These are phyloP conservation scores for Isabelozyma pseudorhagii DNA, from an alignment of 805 yeast genomes.

Conservation along the genomic window DNA sequence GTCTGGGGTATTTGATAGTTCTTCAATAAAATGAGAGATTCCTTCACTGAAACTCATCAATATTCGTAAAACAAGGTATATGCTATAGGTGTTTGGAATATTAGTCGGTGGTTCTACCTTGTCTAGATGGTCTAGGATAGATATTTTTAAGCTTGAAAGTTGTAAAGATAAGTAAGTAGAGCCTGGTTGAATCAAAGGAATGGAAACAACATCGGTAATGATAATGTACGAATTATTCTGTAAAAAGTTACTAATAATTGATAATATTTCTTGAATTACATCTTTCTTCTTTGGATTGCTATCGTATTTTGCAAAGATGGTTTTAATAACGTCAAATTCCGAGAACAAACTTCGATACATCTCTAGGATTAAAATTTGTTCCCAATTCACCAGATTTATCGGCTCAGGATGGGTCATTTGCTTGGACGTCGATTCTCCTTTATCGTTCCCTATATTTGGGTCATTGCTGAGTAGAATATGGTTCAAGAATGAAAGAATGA, in stretches of 20 bases:
- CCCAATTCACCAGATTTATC: slow-evolving; percentile 48
- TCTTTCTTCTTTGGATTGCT: slow-evolving; percentile 49
- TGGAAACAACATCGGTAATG: slow-evolving; percentile 12
- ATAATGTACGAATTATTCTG: slow-evolving; percentile 15
- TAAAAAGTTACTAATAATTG: slow-evolving; percentile 20
- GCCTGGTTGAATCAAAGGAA: slow-evolving; percentile 9
- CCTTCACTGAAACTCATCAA: slow-evolving; percentile 64
- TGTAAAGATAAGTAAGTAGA: slow-evolving; percentile 33
- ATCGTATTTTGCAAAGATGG: slow-evolving; percentile 65
- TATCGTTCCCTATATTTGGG: slow-evolving; percentile 33
- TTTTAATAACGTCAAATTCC: slow-evolving; percentile 50
- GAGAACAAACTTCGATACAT: slow-evolving; percentile 58
- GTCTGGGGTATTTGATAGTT: slow-evolving; percentile 29
- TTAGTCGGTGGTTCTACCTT: slow-evolving; percentile 71
- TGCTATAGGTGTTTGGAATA: slow-evolving; percentile 55
- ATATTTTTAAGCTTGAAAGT: slow-evolving; percentile 46
- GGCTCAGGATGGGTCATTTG: background rate
- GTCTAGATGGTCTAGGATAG: slow-evolving; percentile 74
- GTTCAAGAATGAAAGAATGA: slow-evolving; percentile 69
- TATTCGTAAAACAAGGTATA: slow-evolving; percentile 54
- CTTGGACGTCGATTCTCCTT: background rate
- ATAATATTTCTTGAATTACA: slow-evolving; percentile 55
- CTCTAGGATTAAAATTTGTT: slow-evolving; percentile 69
- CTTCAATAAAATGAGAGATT: slow-evolving; percentile 50
- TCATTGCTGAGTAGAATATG: slow-evolving; percentile 64